A percentile compares a stretch with the other conserved stretches of the same genome.
Conservation (phyloP, 2,329 filamentous ascomycete genomes). For the Aureobasidium musti region DNA sequence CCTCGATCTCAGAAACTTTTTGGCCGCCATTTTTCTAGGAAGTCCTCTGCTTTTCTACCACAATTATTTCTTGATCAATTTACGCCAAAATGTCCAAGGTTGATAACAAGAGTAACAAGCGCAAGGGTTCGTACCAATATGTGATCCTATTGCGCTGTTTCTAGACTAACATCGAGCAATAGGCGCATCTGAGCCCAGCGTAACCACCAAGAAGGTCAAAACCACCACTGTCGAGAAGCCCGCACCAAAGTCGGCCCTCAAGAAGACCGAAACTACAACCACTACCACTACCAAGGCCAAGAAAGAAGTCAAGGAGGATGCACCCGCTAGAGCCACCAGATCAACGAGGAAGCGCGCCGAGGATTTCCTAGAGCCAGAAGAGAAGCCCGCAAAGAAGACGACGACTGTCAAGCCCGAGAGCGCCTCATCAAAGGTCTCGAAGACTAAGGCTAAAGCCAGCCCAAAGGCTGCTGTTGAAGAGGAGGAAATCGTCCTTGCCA, state of each 20-base stretch:
- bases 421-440: conserved; percentile 19
- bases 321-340: conserved; percentile 27
- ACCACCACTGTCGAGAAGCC: conserved; percentile 36
- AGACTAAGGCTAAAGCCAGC: conserved; percentile 26
- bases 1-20: conserved; percentile 10
- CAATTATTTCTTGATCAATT: not conserved
- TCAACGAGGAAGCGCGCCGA: conserved; percentile 31
- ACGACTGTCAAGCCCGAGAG: conserved; percentile 29
- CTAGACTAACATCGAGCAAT: conserved; percentile 17
- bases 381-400: conserved; percentile 29
- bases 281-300: conserved; percentile 25
- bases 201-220: conserved; percentile 41
- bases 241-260: conserved; percentile 39
- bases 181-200: conserved; percentile 36
- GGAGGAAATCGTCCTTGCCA: conserved; percentile 29
- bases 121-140: conserved; percentile 38
- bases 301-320: conserved; percentile 16
- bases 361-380: conserved; percentile 29
- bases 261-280: conserved; percentile 33
- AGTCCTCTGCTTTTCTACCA: conserved; percentile 3
- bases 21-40: conserved; percentile 16
- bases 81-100: conserved; percentile 35
- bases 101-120: conserved; percentile 40
- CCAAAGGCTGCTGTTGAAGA: conserved; percentile 32
- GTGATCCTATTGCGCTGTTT: not conserved